These are phyloP conservation scores for Pseudogymnoascus sp. DNA, from an alignment of 2,329 filamentous ascomycete species.

Conservation along the genomic window DNA sequence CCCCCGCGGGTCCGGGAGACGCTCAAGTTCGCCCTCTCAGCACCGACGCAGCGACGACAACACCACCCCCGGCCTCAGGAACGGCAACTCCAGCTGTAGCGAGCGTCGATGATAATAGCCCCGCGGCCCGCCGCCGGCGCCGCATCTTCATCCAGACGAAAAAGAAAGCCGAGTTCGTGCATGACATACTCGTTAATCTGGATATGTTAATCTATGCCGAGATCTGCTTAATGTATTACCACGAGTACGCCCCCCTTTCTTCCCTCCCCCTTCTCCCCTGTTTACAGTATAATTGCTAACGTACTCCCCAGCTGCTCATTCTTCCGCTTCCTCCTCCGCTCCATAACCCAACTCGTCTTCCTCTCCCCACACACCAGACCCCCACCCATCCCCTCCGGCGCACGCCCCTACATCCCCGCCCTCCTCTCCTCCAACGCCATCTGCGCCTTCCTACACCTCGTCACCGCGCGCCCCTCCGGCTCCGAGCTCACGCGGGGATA, in stretches of 20 bases:
- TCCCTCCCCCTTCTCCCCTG: background rate
- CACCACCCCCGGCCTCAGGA: background rate
- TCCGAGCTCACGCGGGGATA: conserved; percentile 56
- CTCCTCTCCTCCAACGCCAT: conserved; percentile 52
- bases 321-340: conserved; percentile 52
- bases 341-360: conserved; percentile 53
- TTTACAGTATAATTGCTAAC: background rate
- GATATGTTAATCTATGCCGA: conserved; percentile 59
- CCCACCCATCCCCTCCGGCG: conserved; percentile 46
- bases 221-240: conserved; percentile 59
- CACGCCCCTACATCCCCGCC: conserved; percentile 48
- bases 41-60: conserved; percentile 10
- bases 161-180: conserved; percentile 49
- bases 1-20: conserved; percentile 30
- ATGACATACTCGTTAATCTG: conserved; percentile 51
- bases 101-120: background rate
- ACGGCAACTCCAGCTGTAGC: background rate
- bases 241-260: conserved; percentile 54
- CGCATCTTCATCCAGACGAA: conserved; percentile 33
- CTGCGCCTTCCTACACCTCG: conserved; percentile 53
- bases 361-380: conserved; percentile 49
- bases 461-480: conserved; percentile 48
- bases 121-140: background rate
- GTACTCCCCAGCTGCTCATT: conserved; percentile 51
- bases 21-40: conserved; percentile 12